Conservation (phyloP, 495 filamentous ascomycete species). For the Aspergillus baeticus region DNA sequence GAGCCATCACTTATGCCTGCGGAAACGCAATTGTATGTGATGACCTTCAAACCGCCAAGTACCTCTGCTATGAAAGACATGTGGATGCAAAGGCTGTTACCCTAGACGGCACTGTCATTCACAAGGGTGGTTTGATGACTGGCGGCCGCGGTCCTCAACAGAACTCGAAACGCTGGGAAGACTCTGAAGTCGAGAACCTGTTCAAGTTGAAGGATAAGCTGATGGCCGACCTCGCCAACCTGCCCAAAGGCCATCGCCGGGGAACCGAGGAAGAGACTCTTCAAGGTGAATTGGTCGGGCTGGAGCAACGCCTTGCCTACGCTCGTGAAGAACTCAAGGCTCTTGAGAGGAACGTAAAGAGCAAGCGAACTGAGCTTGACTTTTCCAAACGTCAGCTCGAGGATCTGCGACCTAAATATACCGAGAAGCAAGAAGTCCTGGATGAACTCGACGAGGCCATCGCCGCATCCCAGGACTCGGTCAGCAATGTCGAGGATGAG, state of each 20-base stretch:
- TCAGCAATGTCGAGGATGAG: slow-evolving; percentile 82
- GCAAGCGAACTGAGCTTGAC: slow-evolving; percentile 80
- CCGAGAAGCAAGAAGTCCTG: slow-evolving; percentile 65
- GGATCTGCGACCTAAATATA: slow-evolving; percentile 75
- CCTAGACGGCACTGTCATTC: slow-evolving; percentile 87
- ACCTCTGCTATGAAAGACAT: slow-evolving; percentile 80
- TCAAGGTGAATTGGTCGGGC: slow-evolving; percentile 73
- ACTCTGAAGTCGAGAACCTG: slow-evolving; percentile 81
- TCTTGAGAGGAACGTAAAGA: slow-evolving; percentile 81
- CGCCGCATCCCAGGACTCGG: slow-evolving; percentile 67
- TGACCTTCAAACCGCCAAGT: slow-evolving; percentile 76
- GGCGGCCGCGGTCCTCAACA: slow-evolving; percentile 80
- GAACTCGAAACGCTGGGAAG: slow-evolving; percentile 80
- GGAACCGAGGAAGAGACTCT: slow-evolving; percentile 76
- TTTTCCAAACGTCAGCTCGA: slow-evolving; percentile 67
- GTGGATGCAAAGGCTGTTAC: slow-evolving; percentile 94
- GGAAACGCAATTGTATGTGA: slow-evolving; percentile 97
- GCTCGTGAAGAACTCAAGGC: slow-evolving; percentile 72
- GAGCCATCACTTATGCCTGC: slow-evolving; percentile 92
- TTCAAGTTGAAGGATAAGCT: slow-evolving; percentile 69
- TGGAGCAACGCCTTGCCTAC: slow-evolving; percentile 75
- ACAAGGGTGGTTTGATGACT: slow-evolving; percentile 97
- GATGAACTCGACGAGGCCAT: slow-evolving; percentile 65
- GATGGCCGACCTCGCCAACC: slow-evolving; percentile 65
- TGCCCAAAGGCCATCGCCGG: slow-evolving; percentile 73